These are phyloP conservation scores for Penicillium soppii DNA, from an alignment of 495 filamentous ascomycete genomes.

Conservation along the genomic window DNA sequence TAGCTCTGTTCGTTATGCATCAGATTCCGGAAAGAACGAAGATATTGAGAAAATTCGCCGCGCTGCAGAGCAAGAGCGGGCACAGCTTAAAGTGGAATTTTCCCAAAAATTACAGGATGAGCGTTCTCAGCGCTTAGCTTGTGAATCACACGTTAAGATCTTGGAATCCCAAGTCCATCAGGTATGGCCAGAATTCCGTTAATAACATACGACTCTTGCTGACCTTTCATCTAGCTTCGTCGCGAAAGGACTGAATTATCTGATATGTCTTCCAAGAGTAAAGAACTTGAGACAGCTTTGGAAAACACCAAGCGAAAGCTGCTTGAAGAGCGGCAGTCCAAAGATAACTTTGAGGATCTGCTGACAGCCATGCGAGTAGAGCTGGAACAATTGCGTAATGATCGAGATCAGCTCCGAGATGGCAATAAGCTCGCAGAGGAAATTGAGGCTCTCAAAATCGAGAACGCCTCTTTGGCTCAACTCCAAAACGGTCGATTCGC, in stretches of 20 bases:
- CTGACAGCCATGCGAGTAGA: conserved; percentile 80
- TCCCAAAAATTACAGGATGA: conserved; percentile 84
- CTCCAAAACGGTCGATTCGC: conserved; percentile 53
- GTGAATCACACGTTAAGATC: conserved; percentile 78
- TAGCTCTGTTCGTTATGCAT: conserved; percentile 73
- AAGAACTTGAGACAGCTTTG: conserved; percentile 74
- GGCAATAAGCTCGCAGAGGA: conserved; percentile 77
- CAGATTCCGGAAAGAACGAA: conserved; percentile 64
- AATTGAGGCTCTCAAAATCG: conserved; percentile 60
- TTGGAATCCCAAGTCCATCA: conserved; percentile 73
- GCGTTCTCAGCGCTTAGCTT: conserved; percentile 64
- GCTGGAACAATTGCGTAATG: conserved; percentile 76
- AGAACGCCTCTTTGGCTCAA: conserved; percentile 52
- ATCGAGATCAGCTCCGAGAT: conserved; percentile 88
- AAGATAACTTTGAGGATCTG: conserved; percentile 92
- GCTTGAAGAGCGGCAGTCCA: conserved; percentile 79
- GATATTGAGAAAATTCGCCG: conserved; percentile 82
- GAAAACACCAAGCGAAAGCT: conserved; percentile 81
- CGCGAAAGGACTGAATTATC: conserved; percentile 44
- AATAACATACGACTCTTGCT: neutral
- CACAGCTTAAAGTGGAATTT: conserved; percentile 79
- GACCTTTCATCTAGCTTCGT: conserved; percentile 37
- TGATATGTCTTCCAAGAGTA: conserved; percentile 43
- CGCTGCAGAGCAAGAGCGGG: conserved; percentile 86
- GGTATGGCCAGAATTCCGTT: conserved; percentile 25